phyloP scores from a whole-genome alignment of 1,284 basidiomycete species.

The Puccinia triticina region DNA sequence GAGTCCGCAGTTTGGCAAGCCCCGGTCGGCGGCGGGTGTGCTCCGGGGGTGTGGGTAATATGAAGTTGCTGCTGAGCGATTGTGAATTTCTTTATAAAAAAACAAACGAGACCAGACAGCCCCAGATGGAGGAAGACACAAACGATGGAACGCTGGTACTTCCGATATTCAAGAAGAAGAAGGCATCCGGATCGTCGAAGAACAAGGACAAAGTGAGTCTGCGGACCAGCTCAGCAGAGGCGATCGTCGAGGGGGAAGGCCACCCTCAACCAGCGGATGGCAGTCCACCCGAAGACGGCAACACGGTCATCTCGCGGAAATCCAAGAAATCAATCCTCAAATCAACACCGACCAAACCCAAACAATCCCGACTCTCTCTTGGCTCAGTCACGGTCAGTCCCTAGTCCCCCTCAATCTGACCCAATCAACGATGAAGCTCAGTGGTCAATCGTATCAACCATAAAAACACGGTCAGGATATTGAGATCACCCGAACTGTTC shows the following conservation, averaged over 20 bases:
- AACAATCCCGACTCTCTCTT: constrained; percentile 18
- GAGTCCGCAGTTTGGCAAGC: no score
- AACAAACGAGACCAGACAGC: neutral
- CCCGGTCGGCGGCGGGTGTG: no score
- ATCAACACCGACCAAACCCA: constrained; percentile 1
- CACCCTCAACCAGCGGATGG: neutral
- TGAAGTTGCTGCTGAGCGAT: no score
- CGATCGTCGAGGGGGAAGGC: neutral
- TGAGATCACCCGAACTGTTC: constrained; percentile 17
- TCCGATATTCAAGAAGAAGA: constrained; percentile 38
- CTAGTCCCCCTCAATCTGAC: neutral
- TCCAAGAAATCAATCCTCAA: constrained; percentile 24
- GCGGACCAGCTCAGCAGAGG: neutral
- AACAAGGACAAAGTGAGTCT: neutral
- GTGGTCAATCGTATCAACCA: neutral
- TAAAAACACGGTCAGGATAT: neutral
- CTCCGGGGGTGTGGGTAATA: no score
- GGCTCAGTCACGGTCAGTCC: constrained; percentile 25
- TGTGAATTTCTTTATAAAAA: no score
- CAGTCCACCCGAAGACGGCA: constrained; percentile 1
- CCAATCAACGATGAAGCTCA: neutral
- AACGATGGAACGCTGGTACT: constrained; percentile 19
- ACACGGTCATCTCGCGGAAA: constrained; percentile 30
- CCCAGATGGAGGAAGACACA: neutral
- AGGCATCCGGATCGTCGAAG: neutral